Conservation (phyloP, 108 stramenopile genomes). For the Craspedostauros australis region DNA sequence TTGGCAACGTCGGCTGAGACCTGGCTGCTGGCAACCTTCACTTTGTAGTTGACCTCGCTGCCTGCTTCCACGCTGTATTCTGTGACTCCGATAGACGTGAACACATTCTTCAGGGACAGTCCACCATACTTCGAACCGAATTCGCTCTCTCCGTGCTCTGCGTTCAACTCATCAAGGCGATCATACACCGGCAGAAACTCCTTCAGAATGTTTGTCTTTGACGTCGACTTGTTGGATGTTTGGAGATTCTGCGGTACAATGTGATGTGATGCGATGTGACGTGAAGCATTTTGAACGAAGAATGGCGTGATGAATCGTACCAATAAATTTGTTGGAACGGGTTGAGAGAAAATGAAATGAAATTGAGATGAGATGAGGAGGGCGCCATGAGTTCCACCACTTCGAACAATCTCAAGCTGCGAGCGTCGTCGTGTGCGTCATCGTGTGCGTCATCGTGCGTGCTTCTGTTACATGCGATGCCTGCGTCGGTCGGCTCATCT, state of each 20-base stretch:
- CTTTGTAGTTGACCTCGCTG: slow-evolving; percentile 25
- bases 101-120: slow-evolving; percentile 34
- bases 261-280: background rate
- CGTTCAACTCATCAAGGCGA: slow-evolving; percentile 35
- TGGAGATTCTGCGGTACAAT: slow-evolving; percentile 19
- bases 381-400: background rate
- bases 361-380: background rate
- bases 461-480: background rate
- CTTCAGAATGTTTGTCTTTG: slow-evolving; percentile 39
- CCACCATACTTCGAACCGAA: slow-evolving; percentile 58
- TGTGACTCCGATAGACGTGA: slow-evolving; percentile 55
- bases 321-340: background rate
- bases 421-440: background rate
- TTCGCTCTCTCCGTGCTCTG: slow-evolving; percentile 38
- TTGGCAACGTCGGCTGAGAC: slow-evolving; percentile 38
- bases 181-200: slow-evolving; percentile 66
- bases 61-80: slow-evolving; percentile 41
- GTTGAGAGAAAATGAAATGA: background rate
- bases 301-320: background rate
- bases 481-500: too few species aligned
- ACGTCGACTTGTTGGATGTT: slow-evolving; percentile 34
- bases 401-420: background rate
- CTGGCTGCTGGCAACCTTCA: slow-evolving; percentile 47
- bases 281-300: background rate
- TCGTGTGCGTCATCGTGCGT: background rate